Conservation (phyloP, 305 asterid genomes). For the Fraxinus platypoda region DNA sequence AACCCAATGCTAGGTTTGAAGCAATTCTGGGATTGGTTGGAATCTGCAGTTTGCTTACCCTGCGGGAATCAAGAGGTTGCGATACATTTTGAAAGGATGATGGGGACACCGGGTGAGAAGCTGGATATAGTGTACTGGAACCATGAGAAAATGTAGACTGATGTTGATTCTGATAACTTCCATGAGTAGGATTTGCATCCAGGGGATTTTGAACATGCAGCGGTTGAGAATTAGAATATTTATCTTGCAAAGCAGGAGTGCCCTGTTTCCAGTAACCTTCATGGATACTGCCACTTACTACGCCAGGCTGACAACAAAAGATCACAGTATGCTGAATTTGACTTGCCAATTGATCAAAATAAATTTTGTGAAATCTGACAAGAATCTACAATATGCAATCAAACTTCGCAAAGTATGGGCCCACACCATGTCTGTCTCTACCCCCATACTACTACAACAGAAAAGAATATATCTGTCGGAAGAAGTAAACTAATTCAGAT, state of each 20-base stretch:
- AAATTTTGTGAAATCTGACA: background rate
- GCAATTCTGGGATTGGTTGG: constrained; percentile 97
- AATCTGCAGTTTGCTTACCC: constrained; percentile 74
- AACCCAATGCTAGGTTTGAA: constrained; percentile 52
- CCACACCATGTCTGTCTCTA: background rate
- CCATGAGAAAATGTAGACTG: constrained; percentile 50
- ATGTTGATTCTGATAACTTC: constrained; percentile 53
- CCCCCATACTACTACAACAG: background rate
- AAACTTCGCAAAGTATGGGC: background rate
- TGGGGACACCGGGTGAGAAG: constrained; percentile 60
- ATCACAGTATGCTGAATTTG: constrained; percentile 31
- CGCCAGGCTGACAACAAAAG: constrained; percentile 67
- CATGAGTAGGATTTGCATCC: constrained; percentile 43
- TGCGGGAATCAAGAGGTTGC: constrained; percentile 57
- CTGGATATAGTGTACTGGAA: constrained; percentile 43
- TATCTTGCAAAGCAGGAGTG: constrained; percentile 55
- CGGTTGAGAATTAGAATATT: constrained; percentile 46
- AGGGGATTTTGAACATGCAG: constrained; percentile 50
- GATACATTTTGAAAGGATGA: constrained; percentile 53
- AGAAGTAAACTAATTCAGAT: background rate
- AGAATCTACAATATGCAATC: constrained; percentile 12
- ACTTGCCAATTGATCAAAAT: constrained; percentile 15
- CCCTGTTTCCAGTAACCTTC: constrained; percentile 74
- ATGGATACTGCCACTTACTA: constrained; percentile 44
- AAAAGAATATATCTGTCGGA: background rate